These are phyloP conservation scores for Pholiota conissans DNA, from an alignment of 768 basidiomycete species.

Conservation along the genomic window DNA sequence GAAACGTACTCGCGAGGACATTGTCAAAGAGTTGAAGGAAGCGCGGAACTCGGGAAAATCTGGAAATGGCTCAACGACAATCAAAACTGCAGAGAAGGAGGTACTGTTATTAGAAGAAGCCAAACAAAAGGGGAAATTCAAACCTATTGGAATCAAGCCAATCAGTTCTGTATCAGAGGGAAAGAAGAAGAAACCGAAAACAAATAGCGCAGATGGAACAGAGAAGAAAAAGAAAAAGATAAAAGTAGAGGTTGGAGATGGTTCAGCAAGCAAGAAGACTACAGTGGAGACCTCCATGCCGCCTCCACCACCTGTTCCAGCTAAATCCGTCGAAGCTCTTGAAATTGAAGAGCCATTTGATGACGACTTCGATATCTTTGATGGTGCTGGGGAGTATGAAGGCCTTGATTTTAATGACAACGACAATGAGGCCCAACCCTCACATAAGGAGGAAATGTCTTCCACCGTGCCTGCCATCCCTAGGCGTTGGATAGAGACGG, in stretches of 20 bases:
- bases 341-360: slow-evolving; percentile 35
- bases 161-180: slow-evolving; percentile 41
- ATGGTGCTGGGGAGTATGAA: slow-evolving; percentile 80
- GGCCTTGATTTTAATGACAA: slow-evolving; percentile 60
- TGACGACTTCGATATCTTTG: slow-evolving; percentile 88
- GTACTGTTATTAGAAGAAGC: slow-evolving; percentile 38
- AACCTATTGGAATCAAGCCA: slow-evolving; percentile 69
- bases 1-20: slow-evolving; percentile 80
- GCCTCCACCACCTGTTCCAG: slow-evolving; percentile 15
- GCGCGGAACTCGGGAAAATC: slow-evolving; percentile 39
- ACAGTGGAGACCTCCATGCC: slow-evolving; percentile 20
- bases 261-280: slow-evolving; percentile 2
- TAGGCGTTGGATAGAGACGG: slow-evolving; percentile 47
- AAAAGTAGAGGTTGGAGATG: slow-evolving; percentile 22
- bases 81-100: slow-evolving; percentile 30
- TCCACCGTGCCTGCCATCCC: no score
- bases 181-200: slow-evolving; percentile 55
- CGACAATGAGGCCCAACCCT: slow-evolving; percentile 51
- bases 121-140: slow-evolving; percentile 52
- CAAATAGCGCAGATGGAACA: slow-evolving; percentile 36
- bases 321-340: slow-evolving; percentile 15
- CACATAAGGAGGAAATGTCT: no score
- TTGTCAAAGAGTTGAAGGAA: slow-evolving; percentile 71
- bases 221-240: slow-evolving; percentile 63
- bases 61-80: slow-evolving; percentile 22